phyloP scores from a whole-genome alignment of 805 yeast species.

The Hagleromyces aurorensis region DNA sequence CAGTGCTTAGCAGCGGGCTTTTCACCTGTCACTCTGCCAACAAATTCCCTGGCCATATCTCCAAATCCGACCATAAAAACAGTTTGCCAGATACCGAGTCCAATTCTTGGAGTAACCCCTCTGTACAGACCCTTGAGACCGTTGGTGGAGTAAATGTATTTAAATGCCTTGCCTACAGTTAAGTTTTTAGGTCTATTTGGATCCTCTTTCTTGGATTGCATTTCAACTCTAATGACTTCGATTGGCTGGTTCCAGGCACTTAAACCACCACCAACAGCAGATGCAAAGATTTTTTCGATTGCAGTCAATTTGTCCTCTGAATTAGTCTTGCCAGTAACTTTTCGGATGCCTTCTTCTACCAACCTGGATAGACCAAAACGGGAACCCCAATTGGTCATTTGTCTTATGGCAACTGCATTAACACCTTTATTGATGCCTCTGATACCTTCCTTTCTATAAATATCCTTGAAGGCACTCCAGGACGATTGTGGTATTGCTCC shows the following conservation, averaged over 20 bases:
- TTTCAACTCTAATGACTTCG: slow-evolving; percentile 94
- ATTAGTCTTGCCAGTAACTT: slow-evolving; percentile 48
- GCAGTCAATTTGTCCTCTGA: slow-evolving; percentile 56
- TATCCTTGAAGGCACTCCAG: slow-evolving; percentile 78
- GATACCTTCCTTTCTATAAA: slow-evolving; percentile 79
- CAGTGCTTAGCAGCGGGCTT: slow-evolving; percentile 37
- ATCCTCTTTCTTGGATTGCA: slow-evolving; percentile 92
- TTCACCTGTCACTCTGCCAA: slow-evolving; percentile 55
- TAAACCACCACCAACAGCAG: slow-evolving; percentile 93
- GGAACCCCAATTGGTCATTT: slow-evolving; percentile 98
- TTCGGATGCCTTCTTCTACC: slow-evolving; percentile 79
- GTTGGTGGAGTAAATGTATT: slow-evolving; percentile 71
- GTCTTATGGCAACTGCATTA: slow-evolving; percentile 97
- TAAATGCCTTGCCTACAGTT: slow-evolving; percentile 66
- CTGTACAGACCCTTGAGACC: slow-evolving; percentile 89
- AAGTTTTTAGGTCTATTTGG: slow-evolving; percentile 93
- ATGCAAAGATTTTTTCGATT: slow-evolving; percentile 72
- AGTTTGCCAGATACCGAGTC: slow-evolving; percentile 96
- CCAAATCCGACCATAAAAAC: slow-evolving; percentile 98
- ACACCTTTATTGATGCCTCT: slow-evolving; percentile 96
- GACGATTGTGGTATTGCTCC: slow-evolving; percentile 71
- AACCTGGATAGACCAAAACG: slow-evolving; percentile 88
- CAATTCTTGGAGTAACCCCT: slow-evolving; percentile 96
- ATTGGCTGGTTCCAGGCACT: slow-evolving; percentile 99
- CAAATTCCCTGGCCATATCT: slow-evolving; percentile 76